Percentiles rank a stretch among this genome's conserved stretches.
Conservation (phyloP, 1,284 basidiomycete genomes). For the Leccinum fuscescens region DNA sequence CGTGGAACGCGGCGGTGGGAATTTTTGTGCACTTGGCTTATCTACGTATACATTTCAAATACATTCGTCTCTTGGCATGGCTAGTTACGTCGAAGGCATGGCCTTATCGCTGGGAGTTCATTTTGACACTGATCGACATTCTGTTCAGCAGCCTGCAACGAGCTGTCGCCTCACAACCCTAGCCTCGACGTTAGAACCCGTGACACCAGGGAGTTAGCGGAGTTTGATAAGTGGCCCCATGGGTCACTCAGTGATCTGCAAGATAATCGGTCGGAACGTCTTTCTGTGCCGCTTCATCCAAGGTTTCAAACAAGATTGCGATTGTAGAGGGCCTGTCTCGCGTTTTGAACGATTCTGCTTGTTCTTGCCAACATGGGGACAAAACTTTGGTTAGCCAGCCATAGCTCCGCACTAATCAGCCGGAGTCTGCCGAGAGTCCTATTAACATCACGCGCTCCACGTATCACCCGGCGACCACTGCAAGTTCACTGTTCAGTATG, state of each 20-base stretch:
- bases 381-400: no score
- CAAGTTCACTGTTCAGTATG: conserved; percentile 8
- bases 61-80: not conserved
- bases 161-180: not conserved
- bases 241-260: not conserved
- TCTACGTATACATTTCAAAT: not conserved
- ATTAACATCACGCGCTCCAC: conserved; percentile 12
- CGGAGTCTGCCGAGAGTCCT: not conserved
- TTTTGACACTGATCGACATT: not conserved
- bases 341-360: no score
- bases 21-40: not conserved
- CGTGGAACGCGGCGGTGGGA: no score
- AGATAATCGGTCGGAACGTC: not conserved
- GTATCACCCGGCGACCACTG: not conserved
- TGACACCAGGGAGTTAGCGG: not conserved
- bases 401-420: not conserved
- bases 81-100: not conserved
- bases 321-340: not conserved
- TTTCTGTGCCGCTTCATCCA: not conserved
- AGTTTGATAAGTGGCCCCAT: no score
- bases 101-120: not conserved
- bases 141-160: not conserved
- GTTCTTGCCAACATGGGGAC: no score
- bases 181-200: no score
- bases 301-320: not conserved